Percentiles rank a stretch among this genome's conserved stretches.
These are phyloP conservation scores for Chlorella sp. DNA, from an alignment of 139 green algal genomes.

Conservation along the genomic window DNA sequence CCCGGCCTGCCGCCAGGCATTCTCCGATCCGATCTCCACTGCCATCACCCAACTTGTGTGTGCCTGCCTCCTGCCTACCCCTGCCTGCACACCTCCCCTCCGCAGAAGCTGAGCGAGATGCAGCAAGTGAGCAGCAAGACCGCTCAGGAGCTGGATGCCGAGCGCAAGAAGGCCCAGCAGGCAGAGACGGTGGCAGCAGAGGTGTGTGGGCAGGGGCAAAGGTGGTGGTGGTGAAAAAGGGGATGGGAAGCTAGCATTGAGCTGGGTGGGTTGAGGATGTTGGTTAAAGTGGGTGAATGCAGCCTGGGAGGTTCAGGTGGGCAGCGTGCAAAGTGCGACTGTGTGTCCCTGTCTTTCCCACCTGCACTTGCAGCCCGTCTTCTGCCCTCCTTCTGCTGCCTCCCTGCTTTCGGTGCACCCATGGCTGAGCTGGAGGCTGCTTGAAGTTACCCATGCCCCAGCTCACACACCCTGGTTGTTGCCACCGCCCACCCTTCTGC, in stretches of 20 bases:
- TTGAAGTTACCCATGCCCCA: background rate
- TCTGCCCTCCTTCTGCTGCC: no score
- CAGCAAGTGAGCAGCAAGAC: background rate
- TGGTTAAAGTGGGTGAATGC: background rate
- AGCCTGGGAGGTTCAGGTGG: no score
- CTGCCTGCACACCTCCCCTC: background rate
- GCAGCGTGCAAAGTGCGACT: no score
- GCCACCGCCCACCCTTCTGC: background rate
- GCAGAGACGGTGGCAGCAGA: background rate
- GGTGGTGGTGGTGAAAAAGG: background rate
- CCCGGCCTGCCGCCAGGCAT: no score
- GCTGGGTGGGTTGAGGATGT: background rate
- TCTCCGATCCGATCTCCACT: no score
- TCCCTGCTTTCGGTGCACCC: background rate
- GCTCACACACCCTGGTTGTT: background rate
- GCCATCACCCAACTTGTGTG: background rate
- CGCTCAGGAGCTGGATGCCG: background rate
- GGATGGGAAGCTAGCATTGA: background rate
- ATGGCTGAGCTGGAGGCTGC: no score
- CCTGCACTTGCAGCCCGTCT: no score
- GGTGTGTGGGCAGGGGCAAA: background rate
- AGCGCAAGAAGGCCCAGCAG: background rate
- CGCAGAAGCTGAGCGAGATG: constrained; percentile 12
- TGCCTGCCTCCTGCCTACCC: background rate
- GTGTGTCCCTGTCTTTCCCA: no score